Evolutionary conservation across 257 asterid species (phyloP), one percentile per base, ranked within the genome.

Genomic region (Petunia secreta): DNA sequence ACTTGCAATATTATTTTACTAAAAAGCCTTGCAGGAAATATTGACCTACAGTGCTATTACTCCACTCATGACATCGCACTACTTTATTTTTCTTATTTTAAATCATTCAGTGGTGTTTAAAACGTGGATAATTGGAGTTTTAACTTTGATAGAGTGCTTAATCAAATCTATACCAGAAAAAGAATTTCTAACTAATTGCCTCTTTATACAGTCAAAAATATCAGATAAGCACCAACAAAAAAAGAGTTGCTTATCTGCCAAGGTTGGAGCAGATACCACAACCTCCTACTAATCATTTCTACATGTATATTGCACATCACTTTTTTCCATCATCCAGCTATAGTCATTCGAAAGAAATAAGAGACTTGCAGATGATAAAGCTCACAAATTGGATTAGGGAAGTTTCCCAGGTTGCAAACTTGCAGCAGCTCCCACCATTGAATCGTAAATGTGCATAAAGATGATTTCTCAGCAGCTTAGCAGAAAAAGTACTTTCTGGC

Each of bases 161-260:
- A 25, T 25, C 25, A 52, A 7, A 52, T 8, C 15, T 52, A 9
- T 52, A 9, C 57, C 14, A 52, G 57, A 38, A 34, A 73, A 65
- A 83, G 55, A 50, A 83, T 13, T 13, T 65, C 74, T 48, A 80
- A 46, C 25, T 52, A 52, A 46, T 60, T 75, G 40, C 34, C 54
- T 59, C 40, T 75, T 10, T 75, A 64, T 66, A 75, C 75, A 36
- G 67, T 55, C 60, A 36, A 80, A 80, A 78, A 63, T 57, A 80
- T 82, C 62, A 71, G 87, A 84, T 73, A 84, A 86, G 87, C 87
- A 67, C 74, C 53, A 66, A 71, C 82, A 39, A 81, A 82, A 25
- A 81, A 66, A 74, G 63, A 77, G 85, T 40, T 38, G 80, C 87
- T 80, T 64, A 86, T 80, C 87, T 40, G 43, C 73, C 83, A 37